Evolutionary conservation across 208 protist species (phyloP).

Genomic region (Leishmania braziliensis): DNA sequence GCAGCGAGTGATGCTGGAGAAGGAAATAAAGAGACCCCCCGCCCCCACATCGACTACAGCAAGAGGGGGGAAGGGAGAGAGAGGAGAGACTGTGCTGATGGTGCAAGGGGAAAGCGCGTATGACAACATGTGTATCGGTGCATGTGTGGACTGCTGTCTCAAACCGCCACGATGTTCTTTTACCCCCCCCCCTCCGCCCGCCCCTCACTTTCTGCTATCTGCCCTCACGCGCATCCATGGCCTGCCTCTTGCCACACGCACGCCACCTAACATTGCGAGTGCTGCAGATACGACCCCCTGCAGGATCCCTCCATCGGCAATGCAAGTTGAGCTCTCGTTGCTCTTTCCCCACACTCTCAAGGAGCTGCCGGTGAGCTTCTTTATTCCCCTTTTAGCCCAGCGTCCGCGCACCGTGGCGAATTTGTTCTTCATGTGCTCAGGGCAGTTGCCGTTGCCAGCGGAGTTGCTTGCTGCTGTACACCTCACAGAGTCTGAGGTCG

Average conservation of each 20-base stretch:
- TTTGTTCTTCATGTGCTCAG: conserved; percentile 68
- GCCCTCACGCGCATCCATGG: neutral
- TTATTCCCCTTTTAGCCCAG: conserved; percentile 52
- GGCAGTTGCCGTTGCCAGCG: conserved; percentile 49
- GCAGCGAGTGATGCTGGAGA: neutral
- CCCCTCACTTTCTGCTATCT: neutral
- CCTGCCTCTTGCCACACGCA: neutral
- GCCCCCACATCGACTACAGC: neutral
- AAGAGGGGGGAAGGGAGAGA: no score
- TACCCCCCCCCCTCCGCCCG: neutral
- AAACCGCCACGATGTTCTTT: neutral
- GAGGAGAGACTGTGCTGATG: neutral
- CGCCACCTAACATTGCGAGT: neutral
- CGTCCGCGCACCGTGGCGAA: conserved; percentile 67
- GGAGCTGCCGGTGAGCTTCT: conserved; percentile 41
- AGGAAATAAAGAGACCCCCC: neutral
- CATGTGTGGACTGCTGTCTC: neutral
- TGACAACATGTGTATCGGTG: neutral
- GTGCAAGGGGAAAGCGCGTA: neutral
- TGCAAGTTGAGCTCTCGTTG: conserved; percentile 67
- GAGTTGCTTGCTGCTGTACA: conserved; percentile 32
- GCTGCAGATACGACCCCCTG: neutral
- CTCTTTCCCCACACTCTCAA: conserved; percentile 55
- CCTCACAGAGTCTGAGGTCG: conserved; percentile 19
- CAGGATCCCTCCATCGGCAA: conserved; percentile 10